These are phyloP conservation scores for Omphalea diandra DNA, from an alignment of 441 rosid species.

Conservation along the genomic window DNA sequence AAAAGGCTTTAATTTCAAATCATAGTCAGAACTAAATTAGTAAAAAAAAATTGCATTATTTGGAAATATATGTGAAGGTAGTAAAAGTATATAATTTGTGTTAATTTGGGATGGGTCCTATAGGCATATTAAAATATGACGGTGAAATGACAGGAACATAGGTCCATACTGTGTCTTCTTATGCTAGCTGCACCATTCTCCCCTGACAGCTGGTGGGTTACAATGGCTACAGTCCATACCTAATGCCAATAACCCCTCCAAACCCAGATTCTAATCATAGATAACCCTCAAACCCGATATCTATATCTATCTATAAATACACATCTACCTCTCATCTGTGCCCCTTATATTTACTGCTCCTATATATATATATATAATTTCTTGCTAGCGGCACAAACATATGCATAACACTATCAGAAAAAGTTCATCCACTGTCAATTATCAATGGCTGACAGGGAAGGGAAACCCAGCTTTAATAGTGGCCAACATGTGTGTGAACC, in stretches of 20 bases:
- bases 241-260: constrained; percentile 6
- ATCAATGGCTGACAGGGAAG: constrained; percentile 32
- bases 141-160: constrained; percentile 20
- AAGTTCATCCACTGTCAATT: background rate
- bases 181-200: constrained; percentile 20
- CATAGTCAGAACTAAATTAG: no score
- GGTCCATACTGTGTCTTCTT: constrained; percentile 30
- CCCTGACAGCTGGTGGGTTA: constrained; percentile 34
- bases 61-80: background rate
- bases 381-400: background rate
- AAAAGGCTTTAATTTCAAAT: no score
- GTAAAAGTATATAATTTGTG: background rate
- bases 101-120: constrained; percentile 13
- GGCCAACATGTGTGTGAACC: constrained; percentile 46
- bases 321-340: background rate
- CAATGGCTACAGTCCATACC: constrained; percentile 27
- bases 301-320: constrained; percentile 18
- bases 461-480: constrained; percentile 16
- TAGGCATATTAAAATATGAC: constrained; percentile 2
- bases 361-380: no score
- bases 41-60: no score
- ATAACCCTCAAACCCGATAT: background rate
- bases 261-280: no score
- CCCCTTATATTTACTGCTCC: constrained; percentile 16
- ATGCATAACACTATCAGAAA: no score